Conservation (phyloP, 345 rosid genomes). For the Orychophragmus violaceus region DNA sequence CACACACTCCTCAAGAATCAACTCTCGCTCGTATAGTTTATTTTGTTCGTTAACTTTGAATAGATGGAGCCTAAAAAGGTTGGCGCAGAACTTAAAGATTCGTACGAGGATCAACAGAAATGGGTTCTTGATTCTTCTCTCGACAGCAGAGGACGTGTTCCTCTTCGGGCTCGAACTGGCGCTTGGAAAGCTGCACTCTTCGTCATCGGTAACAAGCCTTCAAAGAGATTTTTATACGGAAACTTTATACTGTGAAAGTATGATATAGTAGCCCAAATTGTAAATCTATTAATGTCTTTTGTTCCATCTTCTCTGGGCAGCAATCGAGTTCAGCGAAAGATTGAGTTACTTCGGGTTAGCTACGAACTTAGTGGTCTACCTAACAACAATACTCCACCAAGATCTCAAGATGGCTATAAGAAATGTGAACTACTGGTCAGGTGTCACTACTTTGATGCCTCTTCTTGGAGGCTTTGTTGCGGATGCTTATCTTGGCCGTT, state of each 20-base stretch:
- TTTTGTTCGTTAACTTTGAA: background rate
- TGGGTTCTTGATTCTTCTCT: slow-evolving; percentile 67
- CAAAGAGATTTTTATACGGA: background rate
- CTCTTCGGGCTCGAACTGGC: slow-evolving; percentile 65
- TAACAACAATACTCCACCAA: slow-evolving; percentile 71
- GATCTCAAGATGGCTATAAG: slow-evolving; percentile 75
- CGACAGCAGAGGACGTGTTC: slow-evolving; percentile 46
- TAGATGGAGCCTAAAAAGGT: slow-evolving; percentile 13
- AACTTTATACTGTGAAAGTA: background rate
- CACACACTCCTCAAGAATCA: background rate
- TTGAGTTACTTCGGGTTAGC: slow-evolving; percentile 84
- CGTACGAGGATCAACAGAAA: slow-evolving; percentile 35
- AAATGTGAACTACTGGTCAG: slow-evolving; percentile 84
- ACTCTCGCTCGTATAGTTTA: background rate
- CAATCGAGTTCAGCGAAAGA: slow-evolving; percentile 91
- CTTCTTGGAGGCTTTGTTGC: slow-evolving; percentile 95
- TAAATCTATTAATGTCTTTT: background rate
- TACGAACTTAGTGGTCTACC: slow-evolving; percentile 74
- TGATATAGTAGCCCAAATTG: slow-evolving; percentile 1
- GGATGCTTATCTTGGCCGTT: slow-evolving; percentile 81
- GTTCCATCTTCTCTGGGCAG: slow-evolving; percentile 33
- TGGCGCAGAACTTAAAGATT: slow-evolving; percentile 8
- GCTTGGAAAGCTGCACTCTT: slow-evolving; percentile 71
- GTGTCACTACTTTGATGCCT: slow-evolving; percentile 91
- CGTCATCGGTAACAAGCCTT: slow-evolving; percentile 44